Evolutionary conservation across 352 stramenopile species (phyloP), one percentile per base, ranked within the genome.

Genomic region (Globisporangium nagaii): DNA sequence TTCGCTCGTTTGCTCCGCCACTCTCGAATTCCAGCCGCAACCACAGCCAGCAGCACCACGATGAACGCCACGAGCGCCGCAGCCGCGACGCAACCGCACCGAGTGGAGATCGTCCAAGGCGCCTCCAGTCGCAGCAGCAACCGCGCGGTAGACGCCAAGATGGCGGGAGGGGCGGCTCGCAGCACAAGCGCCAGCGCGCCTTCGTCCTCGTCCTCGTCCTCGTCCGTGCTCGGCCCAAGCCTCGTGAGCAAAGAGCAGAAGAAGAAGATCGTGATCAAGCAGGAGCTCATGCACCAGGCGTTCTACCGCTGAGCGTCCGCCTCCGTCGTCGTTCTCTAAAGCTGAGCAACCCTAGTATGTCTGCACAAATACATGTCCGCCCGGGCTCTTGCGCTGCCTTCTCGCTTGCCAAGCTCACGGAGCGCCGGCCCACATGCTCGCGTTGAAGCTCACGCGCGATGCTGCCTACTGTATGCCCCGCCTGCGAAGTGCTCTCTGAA

Each of bases 261-360:
- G 37, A 48, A 42, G 39, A 57, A 57, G 50, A 57, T 57, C 39
- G 50, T 57, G 37, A 40, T 57, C 50, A 57, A 57, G 30, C 50
- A 51, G 28, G 39, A 51, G 51, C 32, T 58, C 30, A 49, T 58
- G 40, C 51, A 58, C 51, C 51, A 58, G 22, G 30, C 22, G 19
- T 58, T 58, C 51, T 58, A 51, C 30, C 51, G 41, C 22, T 58
- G n/a, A n/a, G n/a, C n/a, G n/a, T n/a, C n/a, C n/a, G n/a, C n/a
- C n/a, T n/a, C n/a, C n/a, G n/a, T n/a, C n/a, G n/a, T n/a, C n/a
- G n/a, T n/a, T n/a, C n/a, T n/a, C n/a, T n/a, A n/a, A n/a, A n/a
- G n/a, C n/a, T n/a, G n/a, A n/a, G n/a, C n/a, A n/a, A n/a, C n/a
- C n/a, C n/a, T n/a, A n/a, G n/a, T n/a, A n/a, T n/a, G n/a, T n/a